Evolutionary conservation across 805 yeast genomes (phyloP), one percentile per base, ranked within the genome.

Genomic region (Starmera pachycereana): DNA sequence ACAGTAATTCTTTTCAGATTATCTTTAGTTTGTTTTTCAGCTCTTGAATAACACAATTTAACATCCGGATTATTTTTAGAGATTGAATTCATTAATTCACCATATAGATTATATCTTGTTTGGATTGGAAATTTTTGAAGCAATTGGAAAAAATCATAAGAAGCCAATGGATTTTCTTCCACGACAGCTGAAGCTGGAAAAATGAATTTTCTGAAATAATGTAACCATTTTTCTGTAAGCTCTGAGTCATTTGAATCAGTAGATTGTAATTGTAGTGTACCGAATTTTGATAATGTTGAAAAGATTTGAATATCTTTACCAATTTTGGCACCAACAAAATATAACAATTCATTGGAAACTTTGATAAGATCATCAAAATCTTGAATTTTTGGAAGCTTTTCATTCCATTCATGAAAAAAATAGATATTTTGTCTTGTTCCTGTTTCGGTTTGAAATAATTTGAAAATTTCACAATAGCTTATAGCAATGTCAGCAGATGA

Each of bases 11-110:
- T 68, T 54, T 90, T 89, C 47, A 90, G 62, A 3, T 80, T 69
- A 53, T 78, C 80, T 51, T 81, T 86, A 1, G 95, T 84, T 32
- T 81, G 75, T 54, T 83, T 86, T 53, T 81, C 92, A 0, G 94
- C 81, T 42, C 67, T 74, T 12, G 74, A 72, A 40, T 74, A 73
- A 5, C 80, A 76, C 25, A 78, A 61, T 45, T 77, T 80, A 6
- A 84, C 66, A 14, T 65, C 65, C 0, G 76, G 65, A 40, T 71
- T 65, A 42, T 69, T 74, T 50, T 81, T 81, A 4, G 79, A 66
- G 4, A 75, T 57, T 4, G 71, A 76, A 30, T 69, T 71, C 38
- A 72, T 67, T 54, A 86, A 69, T 49, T 88, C 96, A 32, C 95
- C 92, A 55, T 89, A 89, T 14, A 90, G 57, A 42, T 81, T 76